A percentile compares a stretch with the other conserved stretches of the same genome.
Evolutionary conservation across 306 rosid species (phyloP).

Genomic region (Acacia confusa): DNA sequence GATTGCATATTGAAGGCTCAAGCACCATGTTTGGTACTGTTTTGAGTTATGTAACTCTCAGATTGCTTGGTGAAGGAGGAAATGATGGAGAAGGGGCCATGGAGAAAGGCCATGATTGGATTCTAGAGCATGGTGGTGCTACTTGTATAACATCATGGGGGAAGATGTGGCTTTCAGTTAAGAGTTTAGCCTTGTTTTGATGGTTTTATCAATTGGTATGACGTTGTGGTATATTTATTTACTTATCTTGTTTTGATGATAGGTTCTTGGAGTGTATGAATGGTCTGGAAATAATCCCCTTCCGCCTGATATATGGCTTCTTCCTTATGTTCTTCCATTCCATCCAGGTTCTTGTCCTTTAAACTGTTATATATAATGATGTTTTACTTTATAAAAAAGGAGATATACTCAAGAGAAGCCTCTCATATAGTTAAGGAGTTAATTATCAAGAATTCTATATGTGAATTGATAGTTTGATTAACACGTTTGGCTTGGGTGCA

Average conservation of each 20-base stretch:
- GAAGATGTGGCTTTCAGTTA: constrained; percentile 96
- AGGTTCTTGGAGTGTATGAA: constrained; percentile 87
- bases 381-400: constrained; percentile 15
- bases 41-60: constrained; percentile 59
- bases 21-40: constrained; percentile 94
- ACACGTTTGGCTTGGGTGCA: not conserved
- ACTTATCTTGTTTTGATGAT: constrained; percentile 21
- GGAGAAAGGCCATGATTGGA: constrained; percentile 72
- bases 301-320: constrained; percentile 95
- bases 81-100: constrained; percentile 69
- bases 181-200: constrained; percentile 33
- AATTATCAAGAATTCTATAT: not conserved
- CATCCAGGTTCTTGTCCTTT: constrained; percentile 73
- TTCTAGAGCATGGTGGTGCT: constrained; percentile 84
- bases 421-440: constrained; percentile 13
- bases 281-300: constrained; percentile 97
- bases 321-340: constrained; percentile 71
- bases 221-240: constrained; percentile 5
- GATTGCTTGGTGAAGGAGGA: constrained; percentile 84
- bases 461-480: constrained; percentile 16
- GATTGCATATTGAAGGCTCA: constrained; percentile 83
- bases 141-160: constrained; percentile 82
- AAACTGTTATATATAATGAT: constrained; percentile 1
- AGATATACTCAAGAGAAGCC: constrained; percentile 16
- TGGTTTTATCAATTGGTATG: constrained; percentile 23